Evolutionary conservation across 163 green algal genomes (phyloP).

Genomic region (Prototheca cutis): DNA sequence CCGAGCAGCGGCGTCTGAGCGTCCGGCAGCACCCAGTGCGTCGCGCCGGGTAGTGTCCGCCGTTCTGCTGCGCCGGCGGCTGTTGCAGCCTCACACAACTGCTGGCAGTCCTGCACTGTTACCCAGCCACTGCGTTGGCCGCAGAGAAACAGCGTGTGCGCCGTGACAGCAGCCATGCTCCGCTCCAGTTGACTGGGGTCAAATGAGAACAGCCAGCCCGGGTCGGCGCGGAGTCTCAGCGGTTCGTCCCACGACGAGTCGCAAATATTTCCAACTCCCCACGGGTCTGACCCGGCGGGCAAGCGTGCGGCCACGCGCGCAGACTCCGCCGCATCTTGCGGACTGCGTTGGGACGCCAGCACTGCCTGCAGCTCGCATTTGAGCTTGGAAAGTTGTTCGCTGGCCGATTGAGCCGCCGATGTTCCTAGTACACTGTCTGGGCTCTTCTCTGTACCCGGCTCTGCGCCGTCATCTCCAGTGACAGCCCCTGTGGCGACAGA

Average conservation of each 20-base stretch:
- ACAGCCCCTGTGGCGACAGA: neutral
- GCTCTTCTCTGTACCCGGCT: too few species aligned
- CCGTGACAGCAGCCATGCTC: constrained; percentile 1
- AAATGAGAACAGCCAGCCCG: constrained; percentile 21
- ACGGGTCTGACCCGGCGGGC: too few species aligned
- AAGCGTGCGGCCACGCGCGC: too few species aligned
- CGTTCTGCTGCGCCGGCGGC: neutral
- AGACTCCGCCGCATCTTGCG: too few species aligned
- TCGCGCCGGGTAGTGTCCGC: neutral
- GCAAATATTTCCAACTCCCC: too few species aligned
- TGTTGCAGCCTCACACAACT: neutral
- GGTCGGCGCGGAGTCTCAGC: constrained; percentile 12
- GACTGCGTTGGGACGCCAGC: too few species aligned
- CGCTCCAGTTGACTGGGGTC: constrained; percentile 5
- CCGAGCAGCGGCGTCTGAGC: constrained; percentile 1
- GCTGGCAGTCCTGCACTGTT: neutral
- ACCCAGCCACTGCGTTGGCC: constrained; percentile 7
- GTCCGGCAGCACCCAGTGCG: constrained; percentile 4
- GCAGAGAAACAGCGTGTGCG: constrained; percentile 17
- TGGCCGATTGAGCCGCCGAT: too few species aligned
- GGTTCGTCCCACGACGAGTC: too few species aligned
- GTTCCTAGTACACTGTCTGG: too few species aligned
- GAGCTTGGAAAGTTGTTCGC: too few species aligned
- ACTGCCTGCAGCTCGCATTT: too few species aligned
- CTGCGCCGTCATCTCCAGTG: too few species aligned